These are phyloP conservation scores for Xylariaceae sp. DNA, from an alignment of 2,329 filamentous ascomycete species.

Conservation along the genomic window DNA sequence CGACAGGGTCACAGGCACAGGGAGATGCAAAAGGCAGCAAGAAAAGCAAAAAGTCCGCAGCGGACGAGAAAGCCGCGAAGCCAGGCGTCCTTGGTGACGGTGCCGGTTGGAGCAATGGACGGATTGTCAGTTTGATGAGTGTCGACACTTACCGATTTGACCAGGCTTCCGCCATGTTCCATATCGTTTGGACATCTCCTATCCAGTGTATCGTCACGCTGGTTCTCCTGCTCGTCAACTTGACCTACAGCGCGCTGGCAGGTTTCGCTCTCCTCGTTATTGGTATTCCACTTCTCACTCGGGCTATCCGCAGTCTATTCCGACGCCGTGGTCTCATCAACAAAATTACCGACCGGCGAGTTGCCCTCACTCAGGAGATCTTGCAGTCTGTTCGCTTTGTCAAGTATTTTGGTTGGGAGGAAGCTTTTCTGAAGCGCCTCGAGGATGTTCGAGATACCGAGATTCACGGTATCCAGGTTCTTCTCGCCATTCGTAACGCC, in stretches of 20 bases:
- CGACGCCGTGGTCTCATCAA: conserved; percentile 74
- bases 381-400: conserved; percentile 87
- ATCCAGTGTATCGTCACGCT: conserved; percentile 74
- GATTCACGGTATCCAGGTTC: conserved; percentile 75
- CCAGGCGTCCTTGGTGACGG: conserved; percentile 60
- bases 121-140: conserved; percentile 90
- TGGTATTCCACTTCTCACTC: conserved; percentile 70
- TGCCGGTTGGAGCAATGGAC: conserved; percentile 84
- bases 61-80: conserved; percentile 36
- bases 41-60: conserved; percentile 37
- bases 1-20: conserved; percentile 41
- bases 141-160: conserved; percentile 92
- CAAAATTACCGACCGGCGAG: conserved; percentile 87
- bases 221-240: conserved; percentile 73
- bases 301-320: conserved; percentile 72
- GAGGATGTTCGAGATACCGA: conserved; percentile 69
- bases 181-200: conserved; percentile 85
- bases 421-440: conserved; percentile 73
- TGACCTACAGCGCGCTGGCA: conserved; percentile 83
- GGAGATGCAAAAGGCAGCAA: conserved; percentile 42
- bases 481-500: conserved; percentile 77
- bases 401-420: conserved; percentile 96
- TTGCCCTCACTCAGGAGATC: conserved; percentile 88
- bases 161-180: conserved; percentile 81
- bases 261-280: conserved; percentile 80